Evolutionary conservation across 2,329 filamentous ascomycete species (phyloP), one percentile per base, ranked within the genome.

Genomic region (Monilinia vaccinii-corymbosi): DNA sequence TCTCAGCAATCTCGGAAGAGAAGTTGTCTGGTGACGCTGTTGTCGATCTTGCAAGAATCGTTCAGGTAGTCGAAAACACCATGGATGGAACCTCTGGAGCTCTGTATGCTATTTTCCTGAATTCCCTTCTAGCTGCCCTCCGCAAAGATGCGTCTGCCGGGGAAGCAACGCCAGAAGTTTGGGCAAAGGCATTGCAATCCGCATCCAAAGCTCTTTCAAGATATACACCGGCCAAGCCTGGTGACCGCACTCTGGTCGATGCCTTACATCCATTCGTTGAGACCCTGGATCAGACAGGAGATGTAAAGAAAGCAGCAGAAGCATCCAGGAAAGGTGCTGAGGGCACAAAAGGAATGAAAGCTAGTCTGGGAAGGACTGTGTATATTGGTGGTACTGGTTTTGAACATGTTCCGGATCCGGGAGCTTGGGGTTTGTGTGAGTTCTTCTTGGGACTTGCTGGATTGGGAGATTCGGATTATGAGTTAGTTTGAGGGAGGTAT

Each of bases 201-300:
- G 89, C 90, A 57, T 83, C 87, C 63, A 78, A 85, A 23, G 84
- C 86, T 1, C 77, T 99, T 60, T 82, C 80, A 40, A 88, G 81
- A 70, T 97, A 97, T 74, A 99, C 94, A 2, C 92, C 93, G 0
- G 94, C 94, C 0, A 84, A 87, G 57, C 87, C 88, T 0, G 94
- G 94, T 32, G 94, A 99, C 72, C 82, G 94, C 55, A 99, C 94
- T 0, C 77, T 97, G 40, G 82, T 97, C 38, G 94, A 99, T 74
- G 91, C 93, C 1, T 78, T 99, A 53, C 83, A 89, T 63, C 94
- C 94, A 1, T 99, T 97, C 71, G 86, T 95, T 56, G 82, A 90
- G 47, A 82, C 80, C 3, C 79, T 97, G 2, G 78, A 75, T 8
- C 74, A 81, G 69, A 85, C 84, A 0, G 83, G 82, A 16, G 82